Evolutionary conservation across 2,329 filamentous ascomycete genomes (phyloP).

Genomic region (Aspergillus ruber): DNA sequence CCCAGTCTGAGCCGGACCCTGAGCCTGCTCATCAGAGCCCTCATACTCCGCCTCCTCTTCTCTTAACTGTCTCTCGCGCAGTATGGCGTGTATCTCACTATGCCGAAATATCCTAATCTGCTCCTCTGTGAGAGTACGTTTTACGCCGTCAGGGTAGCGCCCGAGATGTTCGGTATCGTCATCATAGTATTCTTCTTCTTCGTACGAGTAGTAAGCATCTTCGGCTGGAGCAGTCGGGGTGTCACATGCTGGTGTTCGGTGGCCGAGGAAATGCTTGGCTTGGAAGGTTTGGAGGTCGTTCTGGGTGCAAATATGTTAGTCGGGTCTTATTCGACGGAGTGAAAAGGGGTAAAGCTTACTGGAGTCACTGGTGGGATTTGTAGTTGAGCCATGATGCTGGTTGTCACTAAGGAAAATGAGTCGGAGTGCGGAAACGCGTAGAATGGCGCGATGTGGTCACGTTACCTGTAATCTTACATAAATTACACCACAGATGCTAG

Average conservation of each 20-base stretch:
- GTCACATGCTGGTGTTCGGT: not conserved
- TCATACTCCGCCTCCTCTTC: conserved; percentile 22
- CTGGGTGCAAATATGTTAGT: conserved; percentile 30
- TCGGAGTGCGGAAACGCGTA: not conserved
- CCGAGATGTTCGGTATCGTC: conserved; percentile 58
- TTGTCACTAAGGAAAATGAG: conserved; percentile 1
- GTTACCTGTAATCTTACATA: not conserved
- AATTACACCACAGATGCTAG: not conserved
- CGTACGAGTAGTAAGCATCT: conserved; percentile 1
- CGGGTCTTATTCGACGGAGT: not conserved
- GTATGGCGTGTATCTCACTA: conserved; percentile 70
- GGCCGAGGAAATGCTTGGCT: conserved; percentile 50
- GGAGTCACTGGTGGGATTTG: conserved; percentile 31
- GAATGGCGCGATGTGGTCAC: not conserved
- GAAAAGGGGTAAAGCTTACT: conserved; percentile 15
- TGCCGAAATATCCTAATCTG: conserved; percentile 87
- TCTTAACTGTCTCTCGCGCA: conserved; percentile 44
- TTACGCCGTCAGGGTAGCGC: conserved; percentile 78
- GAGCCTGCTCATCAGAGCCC: conserved; percentile 5
- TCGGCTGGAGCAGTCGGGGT: conserved; percentile 2
- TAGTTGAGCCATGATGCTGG: conserved; percentile 10
- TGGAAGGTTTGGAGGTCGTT: conserved; percentile 56
- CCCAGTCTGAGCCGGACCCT: not conserved
- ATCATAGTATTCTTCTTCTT: conserved; percentile 15
- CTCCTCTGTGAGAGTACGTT: conserved; percentile 83